Base-by-base conservation (phyloP, 2,329 filamentous ascomycete species). In the Pestalotiopsis sp. region DNA sequence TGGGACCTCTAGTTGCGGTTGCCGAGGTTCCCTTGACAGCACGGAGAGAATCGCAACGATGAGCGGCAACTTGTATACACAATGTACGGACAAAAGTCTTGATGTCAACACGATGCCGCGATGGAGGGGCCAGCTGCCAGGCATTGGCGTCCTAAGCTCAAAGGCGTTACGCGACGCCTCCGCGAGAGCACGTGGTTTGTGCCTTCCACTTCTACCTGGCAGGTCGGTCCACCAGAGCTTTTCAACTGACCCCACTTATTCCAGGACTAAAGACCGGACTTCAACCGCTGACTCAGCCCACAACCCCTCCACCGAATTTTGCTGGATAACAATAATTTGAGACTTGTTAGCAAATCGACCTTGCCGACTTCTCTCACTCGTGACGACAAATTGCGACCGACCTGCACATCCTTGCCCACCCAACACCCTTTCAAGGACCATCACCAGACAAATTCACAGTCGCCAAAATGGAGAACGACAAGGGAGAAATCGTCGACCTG, bases 401-500 rank as follows among this genome's bases (percentile, higher is more conserved):
- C 27, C 64, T 57, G 64, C 64, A 66, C 49, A 57, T 58, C 49
- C 64, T 45, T 66, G 36, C 27, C 64, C 62, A 64, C 38, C 57
- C 62, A 65, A 69, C 73, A 76, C 71, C 67, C 74, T 74, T 69
- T 73, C 74, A 74, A 74, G 74, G 74, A 73, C 76, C 74, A 74
- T 70, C 72, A 71, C 75, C 73, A 74, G 71, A 73, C 74, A 73
- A 75, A 75, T 71, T 75, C 69, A 75, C 74, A 80, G 74, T 75
- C 81, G 84, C 80, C 82, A 95, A 90, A 87, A 99, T 98, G 96
- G 96, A 99, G 91, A 99, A 99, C 94, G 96, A 98, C 90, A 94
- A 94, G 88, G 95, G 95, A 88, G 94, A 98, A 87, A 95, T 98
- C 88, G 96, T 98, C 85, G 95, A 98, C 88, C 94, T 97, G 94